Evolutionary conservation across 2,329 filamentous ascomycete genomes (phyloP).

Genomic region (Bipolaris cookei): DNA sequence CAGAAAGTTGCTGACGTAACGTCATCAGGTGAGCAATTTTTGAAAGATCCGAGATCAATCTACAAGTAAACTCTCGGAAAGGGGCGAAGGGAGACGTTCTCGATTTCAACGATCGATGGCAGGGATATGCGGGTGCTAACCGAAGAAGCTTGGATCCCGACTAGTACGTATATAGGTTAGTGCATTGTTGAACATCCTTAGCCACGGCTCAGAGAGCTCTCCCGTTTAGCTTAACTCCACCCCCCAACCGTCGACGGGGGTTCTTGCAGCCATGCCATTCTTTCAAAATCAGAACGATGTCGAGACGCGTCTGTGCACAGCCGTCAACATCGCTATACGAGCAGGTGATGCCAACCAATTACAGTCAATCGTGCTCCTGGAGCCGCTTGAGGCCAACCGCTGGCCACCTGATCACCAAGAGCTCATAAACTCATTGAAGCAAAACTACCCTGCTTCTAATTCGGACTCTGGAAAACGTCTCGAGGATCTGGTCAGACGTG

Average conservation of each 20-base stretch:
- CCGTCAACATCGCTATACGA: conserved; percentile 37
- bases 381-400: conserved; percentile 27
- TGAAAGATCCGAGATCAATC: not conserved
- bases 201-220: conserved; percentile 15
- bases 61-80: not conserved
- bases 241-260: conserved; percentile 15
- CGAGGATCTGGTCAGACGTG: conserved; percentile 30
- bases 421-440: conserved; percentile 36
- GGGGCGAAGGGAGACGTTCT: not conserved
- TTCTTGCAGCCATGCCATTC: conserved; percentile 27
- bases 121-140: conserved; percentile 14
- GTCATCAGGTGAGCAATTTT: not conserved
- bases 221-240: conserved; percentile 15
- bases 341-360: conserved; percentile 31
- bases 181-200: conserved; percentile 14
- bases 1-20: too few relatives aligned
- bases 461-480: conserved; percentile 29
- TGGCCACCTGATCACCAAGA: conserved; percentile 37
- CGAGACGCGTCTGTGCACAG: conserved; percentile 35
- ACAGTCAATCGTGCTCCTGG: conserved; percentile 38
- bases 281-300: conserved; percentile 32
- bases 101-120: conserved; percentile 6
- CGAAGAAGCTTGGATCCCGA: conserved; percentile 6
- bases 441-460: conserved; percentile 31
- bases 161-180: conserved; percentile 1